Base-by-base conservation (phyloP, 2,329 filamentous ascomycete genomes). In the Phyllachora maydis region DNA sequence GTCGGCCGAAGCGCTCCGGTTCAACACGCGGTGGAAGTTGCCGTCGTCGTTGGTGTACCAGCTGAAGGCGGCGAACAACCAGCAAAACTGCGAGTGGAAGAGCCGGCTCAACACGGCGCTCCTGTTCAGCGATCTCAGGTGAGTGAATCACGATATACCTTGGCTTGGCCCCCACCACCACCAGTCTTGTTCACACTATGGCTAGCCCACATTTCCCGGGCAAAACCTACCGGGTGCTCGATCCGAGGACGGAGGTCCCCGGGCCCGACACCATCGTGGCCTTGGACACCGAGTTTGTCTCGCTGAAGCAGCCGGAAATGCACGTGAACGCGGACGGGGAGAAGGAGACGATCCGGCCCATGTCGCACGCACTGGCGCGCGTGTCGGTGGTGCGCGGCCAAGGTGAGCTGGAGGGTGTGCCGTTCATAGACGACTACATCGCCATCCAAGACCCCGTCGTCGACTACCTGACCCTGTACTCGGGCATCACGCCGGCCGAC, bases 371-470 rank as follows among this genome's bases (percentile, higher is more conserved):
- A 1, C 64, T 98, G 8, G 88, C 85, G n/a, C 69, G 88, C 30
- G 81, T 90, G 2, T 95, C 83, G 1, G 81, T 93, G 2, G 62
- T 95, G 8, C 68, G 90, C 13, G 83, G 83, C 1, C 52, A 65
- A 24, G 85, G 82, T 11, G 61, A 72, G 32, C 54, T 74, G 18
- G 79, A 90, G 43, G 82, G 82, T 1, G 46, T 73, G 1, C 79
- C 88, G 0, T 95, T 95, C 40, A 90, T 98, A 32, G 88, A 98
- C 41, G 88, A 98, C 48, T 98, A 98, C 45, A 92, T 98, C 31
- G 70, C 71, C 16, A 85, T 90, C 37, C 72, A 72, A 29, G 88
- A 95, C 41, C 72, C 75, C 1, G 79, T 98, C 13, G 78, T 95
- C 28, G 88, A 98, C 50, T 93, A 95, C 42, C 58, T 98, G 18